These are phyloP conservation scores for Orbilia javanica DNA, from an alignment of 2,329 filamentous ascomycete species.

Conservation along the genomic window DNA sequence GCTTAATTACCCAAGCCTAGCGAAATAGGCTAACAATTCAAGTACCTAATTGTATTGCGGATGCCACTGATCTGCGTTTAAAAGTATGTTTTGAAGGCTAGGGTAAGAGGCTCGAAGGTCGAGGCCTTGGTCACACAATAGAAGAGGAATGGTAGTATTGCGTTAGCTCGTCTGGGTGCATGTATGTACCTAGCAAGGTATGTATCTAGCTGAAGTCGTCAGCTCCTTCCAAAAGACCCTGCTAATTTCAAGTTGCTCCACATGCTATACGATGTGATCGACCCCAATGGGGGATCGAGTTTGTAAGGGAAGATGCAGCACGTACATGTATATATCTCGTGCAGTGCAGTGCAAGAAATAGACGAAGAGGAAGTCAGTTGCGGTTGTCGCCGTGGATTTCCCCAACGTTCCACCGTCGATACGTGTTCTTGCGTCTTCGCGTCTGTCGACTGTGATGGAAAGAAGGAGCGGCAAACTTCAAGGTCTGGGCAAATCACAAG, in stretches of 20 bases:
- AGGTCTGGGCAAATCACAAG: constrained; percentile 20
- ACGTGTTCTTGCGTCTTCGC: constrained; percentile 51
- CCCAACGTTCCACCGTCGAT: not conserved
- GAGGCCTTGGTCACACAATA: constrained; percentile 18
- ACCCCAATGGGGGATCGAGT: not conserved
- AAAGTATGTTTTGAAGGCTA: not conserved
- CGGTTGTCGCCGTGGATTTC: constrained; percentile 32
- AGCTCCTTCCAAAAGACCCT: constrained; percentile 34
- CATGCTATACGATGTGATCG: constrained; percentile 27
- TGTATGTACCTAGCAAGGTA: not conserved
- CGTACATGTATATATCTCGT: constrained; percentile 5
- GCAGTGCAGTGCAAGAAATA: constrained; percentile 17
- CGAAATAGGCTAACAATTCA: not conserved
- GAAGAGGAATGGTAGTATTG: constrained; percentile 24
- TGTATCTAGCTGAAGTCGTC: constrained; percentile 23
- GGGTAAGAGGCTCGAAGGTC: constrained; percentile 19
- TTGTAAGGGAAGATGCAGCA: constrained; percentile 10
- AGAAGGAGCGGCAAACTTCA: constrained; percentile 29
- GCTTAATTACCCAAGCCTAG: constrained; percentile 2
- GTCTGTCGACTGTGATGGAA: constrained; percentile 47
- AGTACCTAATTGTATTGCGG: constrained; percentile 17
- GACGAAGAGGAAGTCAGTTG: constrained; percentile 28
- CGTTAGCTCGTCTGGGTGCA: constrained; percentile 16
- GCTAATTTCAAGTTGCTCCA: constrained; percentile 40
- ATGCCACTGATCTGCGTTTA: constrained; percentile 21